phyloP scores from a whole-genome alignment of 2,329 filamentous ascomycete species.

The Fusarium guadeloupense region DNA sequence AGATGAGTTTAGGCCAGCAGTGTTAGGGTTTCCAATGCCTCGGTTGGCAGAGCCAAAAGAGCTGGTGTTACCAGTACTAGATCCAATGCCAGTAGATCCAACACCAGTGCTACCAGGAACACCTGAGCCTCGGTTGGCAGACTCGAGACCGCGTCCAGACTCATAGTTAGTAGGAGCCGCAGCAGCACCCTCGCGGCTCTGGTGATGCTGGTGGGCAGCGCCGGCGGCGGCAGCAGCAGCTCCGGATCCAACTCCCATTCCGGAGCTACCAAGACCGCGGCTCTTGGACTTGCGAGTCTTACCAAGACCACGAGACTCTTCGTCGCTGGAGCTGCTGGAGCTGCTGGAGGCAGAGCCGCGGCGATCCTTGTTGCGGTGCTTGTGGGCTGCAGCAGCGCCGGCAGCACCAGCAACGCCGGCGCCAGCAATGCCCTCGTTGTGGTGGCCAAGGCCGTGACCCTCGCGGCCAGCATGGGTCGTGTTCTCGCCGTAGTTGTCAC shows the following conservation, averaged over 20 bases:
- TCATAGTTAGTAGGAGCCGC: background rate
- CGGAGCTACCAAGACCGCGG: slow-evolving; percentile 18
- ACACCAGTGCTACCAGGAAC: too few relatives aligned
- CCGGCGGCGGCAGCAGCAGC: slow-evolving; percentile 11
- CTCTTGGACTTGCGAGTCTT: slow-evolving; percentile 24
- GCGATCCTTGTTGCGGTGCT: slow-evolving; percentile 20
- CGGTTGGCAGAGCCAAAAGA: background rate
- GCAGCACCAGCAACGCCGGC: slow-evolving; percentile 24
- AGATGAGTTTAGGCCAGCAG: slow-evolving; percentile 14
- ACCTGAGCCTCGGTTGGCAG: background rate
- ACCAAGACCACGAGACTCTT: slow-evolving; percentile 26
- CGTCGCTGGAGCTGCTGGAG: slow-evolving; percentile 22
- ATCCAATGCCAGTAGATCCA: background rate
- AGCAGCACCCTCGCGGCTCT: slow-evolving; percentile 3
- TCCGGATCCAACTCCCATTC: slow-evolving; percentile 6
- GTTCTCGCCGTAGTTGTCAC: slow-evolving; percentile 30
- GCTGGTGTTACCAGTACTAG: background rate
- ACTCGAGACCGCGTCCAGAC: background rate
- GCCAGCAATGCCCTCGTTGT: slow-evolving; percentile 17
- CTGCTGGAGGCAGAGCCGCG: slow-evolving; percentile 27
- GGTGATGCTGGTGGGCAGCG: slow-evolving; percentile 25
- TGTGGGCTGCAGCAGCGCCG: slow-evolving; percentile 12
- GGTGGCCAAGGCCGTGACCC: slow-evolving; percentile 6
- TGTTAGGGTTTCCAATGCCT: slow-evolving; percentile 11
- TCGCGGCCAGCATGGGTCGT: background rate